Evolutionary conservation across 345 rosid genomes (phyloP).

Genomic region (Arabidopsis suecica): DNA sequence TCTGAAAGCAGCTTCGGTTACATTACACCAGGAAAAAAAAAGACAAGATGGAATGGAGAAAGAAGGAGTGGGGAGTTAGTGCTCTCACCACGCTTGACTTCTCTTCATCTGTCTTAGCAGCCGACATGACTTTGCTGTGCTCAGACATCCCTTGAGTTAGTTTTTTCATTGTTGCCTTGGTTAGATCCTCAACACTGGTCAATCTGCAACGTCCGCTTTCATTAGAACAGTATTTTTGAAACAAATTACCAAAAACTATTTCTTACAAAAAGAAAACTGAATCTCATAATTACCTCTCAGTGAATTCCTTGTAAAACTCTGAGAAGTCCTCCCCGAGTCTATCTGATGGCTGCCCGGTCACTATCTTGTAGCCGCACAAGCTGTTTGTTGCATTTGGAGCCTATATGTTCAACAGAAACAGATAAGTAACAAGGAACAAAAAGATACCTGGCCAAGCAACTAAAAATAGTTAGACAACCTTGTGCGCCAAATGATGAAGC

Average conservation of each 20-base stretch:
- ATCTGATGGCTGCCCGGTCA: constrained; percentile 97
- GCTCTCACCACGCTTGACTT: constrained; percentile 73
- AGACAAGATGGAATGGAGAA: neutral
- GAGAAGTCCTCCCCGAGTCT: constrained; percentile 97
- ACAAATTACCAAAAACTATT: neutral
- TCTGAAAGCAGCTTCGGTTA: constrained; percentile 52
- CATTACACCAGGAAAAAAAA: neutral
- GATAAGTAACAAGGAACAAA: constrained; percentile 34
- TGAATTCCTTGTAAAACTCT: constrained; percentile 75
- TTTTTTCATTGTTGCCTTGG: constrained; percentile 87
- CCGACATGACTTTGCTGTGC: constrained; percentile 89
- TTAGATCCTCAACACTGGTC: constrained; percentile 79
- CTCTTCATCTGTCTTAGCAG: constrained; percentile 86
- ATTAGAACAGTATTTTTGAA: neutral
- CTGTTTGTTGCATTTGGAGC: constrained; percentile 97
- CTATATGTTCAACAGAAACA: constrained; percentile 48
- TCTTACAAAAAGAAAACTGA: neutral
- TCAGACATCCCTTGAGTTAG: constrained; percentile 87
- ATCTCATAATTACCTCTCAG: constrained; percentile 62
- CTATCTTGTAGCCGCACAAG: constrained; percentile 93
- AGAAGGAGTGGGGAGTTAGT: neutral
- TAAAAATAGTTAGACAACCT: constrained; percentile 52
- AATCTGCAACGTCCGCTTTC: constrained; percentile 54
- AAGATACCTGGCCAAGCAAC: constrained; percentile 1
- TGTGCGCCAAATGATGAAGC: constrained; percentile 83